Evolutionary conservation across 805 yeast genomes (phyloP).

Genomic region (Cyberlindnera euphorbiae): DNA sequence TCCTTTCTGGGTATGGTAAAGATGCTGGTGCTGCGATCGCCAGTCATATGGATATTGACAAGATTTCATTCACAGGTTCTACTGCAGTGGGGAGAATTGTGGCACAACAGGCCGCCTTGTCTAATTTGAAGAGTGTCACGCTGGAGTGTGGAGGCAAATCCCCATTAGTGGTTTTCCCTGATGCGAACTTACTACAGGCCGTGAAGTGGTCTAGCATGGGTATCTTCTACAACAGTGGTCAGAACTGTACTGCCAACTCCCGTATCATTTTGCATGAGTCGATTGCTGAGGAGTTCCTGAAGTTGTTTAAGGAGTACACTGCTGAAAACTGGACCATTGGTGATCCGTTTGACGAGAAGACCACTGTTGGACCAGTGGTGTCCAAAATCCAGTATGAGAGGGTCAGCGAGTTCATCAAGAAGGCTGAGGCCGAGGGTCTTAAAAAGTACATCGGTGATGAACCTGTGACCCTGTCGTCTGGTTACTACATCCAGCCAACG

Average conservation of each 20-base stretch:
- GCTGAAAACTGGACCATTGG: slow-evolving; percentile 50
- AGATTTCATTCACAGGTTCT: slow-evolving; percentile 63
- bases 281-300: slow-evolving; percentile 50
- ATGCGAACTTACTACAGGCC: slow-evolving; percentile 61
- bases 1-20: slow-evolving; percentile 66
- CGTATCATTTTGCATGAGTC: slow-evolving; percentile 54
- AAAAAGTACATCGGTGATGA: slow-evolving; percentile 36
- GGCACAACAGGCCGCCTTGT: slow-evolving; percentile 63
- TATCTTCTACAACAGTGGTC: slow-evolving; percentile 61
- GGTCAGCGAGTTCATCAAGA: slow-evolving; percentile 39
- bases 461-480: slow-evolving; percentile 35
- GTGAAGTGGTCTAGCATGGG: slow-evolving; percentile 67
- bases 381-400: slow-evolving; percentile 53
- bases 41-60: slow-evolving; percentile 50
- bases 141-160: slow-evolving; percentile 74
- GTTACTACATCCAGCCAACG: slow-evolving; percentile 72
- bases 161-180: slow-evolving; percentile 56
- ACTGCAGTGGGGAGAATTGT: slow-evolving; percentile 63
- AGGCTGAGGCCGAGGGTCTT: slow-evolving; percentile 48
- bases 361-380: slow-evolving; percentile 60
- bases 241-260: slow-evolving; percentile 65
- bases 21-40: slow-evolving; percentile 68
- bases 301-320: slow-evolving; percentile 40
- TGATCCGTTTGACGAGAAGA: slow-evolving; percentile 41
- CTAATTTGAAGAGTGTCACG: slow-evolving; percentile 58